Conservation (phyloP, 768 basidiomycete genomes). For the Amanita inopinata region DNA sequence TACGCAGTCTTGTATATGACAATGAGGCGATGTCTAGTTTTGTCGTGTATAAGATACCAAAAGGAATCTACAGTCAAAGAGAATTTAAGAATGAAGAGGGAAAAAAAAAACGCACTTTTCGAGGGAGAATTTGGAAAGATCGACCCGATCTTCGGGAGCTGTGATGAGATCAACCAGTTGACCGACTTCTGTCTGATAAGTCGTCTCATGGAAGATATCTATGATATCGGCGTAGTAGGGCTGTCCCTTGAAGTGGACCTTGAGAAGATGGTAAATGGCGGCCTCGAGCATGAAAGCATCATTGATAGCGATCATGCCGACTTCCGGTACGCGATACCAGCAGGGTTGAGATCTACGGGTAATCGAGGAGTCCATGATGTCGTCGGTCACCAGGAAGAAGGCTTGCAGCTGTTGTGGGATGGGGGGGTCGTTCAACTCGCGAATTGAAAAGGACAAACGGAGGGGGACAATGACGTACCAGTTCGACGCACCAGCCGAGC, state of each 20-base stretch:
- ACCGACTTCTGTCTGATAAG: constrained; percentile 92
- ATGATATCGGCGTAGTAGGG: constrained; percentile 82
- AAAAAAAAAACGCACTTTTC: constrained; percentile 44
- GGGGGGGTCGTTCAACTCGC: neutral
- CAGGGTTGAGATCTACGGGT: constrained; percentile 93
- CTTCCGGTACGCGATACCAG: constrained; percentile 65
- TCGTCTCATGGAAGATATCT: constrained; percentile 84
- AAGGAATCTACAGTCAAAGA: neutral
- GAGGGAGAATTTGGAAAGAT: constrained; percentile 81
- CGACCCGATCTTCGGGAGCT: constrained; percentile 83
- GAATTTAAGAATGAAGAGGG: neutral
- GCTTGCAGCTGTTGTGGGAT: constrained; percentile 69
- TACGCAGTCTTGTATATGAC: constrained; percentile 96
- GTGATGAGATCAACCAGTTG: constrained; percentile 95
- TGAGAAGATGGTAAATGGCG: constrained; percentile 86
- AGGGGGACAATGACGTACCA: constrained; percentile 67
- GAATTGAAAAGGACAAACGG: neutral
- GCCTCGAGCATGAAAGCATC: constrained; percentile 94
- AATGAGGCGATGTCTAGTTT: constrained; percentile 88
- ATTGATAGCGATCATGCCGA: constrained; percentile 88
- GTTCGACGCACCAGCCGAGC: constrained; percentile 92
- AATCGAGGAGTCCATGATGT: constrained; percentile 94
- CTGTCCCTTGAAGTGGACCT: constrained; percentile 73
- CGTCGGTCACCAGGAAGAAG: constrained; percentile 93
- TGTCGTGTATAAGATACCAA: constrained; percentile 6